These are phyloP conservation scores for Suhomyces bolitotheri DNA, from an alignment of 1,139 yeast species.

Conservation along the genomic window DNA sequence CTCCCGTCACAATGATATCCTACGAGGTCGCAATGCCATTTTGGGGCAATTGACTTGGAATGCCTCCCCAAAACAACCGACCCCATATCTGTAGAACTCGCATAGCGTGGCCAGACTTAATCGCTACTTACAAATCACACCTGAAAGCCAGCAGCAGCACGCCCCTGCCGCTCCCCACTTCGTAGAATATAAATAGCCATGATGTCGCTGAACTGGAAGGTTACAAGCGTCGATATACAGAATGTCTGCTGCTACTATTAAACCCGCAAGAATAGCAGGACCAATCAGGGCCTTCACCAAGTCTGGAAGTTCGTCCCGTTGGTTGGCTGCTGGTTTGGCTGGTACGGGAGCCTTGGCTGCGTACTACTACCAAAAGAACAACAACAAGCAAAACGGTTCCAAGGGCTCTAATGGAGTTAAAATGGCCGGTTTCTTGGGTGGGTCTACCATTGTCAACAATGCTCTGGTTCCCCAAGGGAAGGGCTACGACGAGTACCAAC, in stretches of 20 bases:
- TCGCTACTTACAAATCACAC: no score
- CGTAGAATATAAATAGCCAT: no score
- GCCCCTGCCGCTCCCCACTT: no score
- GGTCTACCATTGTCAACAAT: constrained; percentile 22
- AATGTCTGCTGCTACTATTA: constrained; percentile 23
- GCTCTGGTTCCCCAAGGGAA: constrained; percentile 29
- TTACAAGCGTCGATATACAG: no score
- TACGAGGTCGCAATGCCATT: no score
- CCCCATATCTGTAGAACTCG: no score
- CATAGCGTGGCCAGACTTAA: no score
- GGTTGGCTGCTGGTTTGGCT: constrained; percentile 21
- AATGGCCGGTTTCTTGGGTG: constrained; percentile 18
- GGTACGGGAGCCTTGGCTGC: constrained; percentile 28
- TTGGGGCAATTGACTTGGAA: no score
- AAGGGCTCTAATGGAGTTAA: constrained; percentile 11
- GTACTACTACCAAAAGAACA: constrained; percentile 14
- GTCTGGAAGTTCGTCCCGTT: constrained; percentile 3
- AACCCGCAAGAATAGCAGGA: constrained; percentile 10
- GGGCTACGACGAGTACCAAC: constrained; percentile 61
- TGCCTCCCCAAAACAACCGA: no score
- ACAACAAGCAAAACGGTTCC: constrained; percentile 8
- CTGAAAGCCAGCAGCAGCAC: no score
- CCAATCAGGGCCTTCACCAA: constrained; percentile 8
- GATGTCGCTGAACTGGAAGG: no score
- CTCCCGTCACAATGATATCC: no score